A percentile compares a stretch with the other conserved stretches of the same genome.
phyloP scores from a whole-genome alignment of 1,139 yeast genomes.

The Geotrichum europaeum region DNA sequence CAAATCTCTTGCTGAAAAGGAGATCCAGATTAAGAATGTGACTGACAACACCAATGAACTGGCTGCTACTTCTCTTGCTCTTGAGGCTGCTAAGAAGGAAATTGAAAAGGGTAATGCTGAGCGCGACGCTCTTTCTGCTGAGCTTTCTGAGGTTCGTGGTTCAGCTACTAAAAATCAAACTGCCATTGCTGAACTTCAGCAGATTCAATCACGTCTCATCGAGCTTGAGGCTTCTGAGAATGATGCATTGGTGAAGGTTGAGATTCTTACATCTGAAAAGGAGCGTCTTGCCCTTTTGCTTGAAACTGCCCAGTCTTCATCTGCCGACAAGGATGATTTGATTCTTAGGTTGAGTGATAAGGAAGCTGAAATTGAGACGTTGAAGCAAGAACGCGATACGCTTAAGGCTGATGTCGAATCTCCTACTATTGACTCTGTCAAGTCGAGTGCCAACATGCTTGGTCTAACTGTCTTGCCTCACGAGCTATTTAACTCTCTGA shows the following conservation, averaged over 20 bases:
- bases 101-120: background rate
- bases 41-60: conserved; percentile 6
- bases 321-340: background rate
- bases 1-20: background rate
- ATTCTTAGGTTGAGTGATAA: background rate
- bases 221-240: conserved; percentile 4
- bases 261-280: background rate
- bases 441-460: conserved; percentile 8
- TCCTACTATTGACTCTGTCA: conserved; percentile 15
- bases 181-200: background rate
- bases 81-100: background rate
- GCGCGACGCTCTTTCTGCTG: background rate
- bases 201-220: background rate
- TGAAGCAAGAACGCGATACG: conserved; percentile 7
- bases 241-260: background rate
- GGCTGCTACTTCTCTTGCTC: conserved; percentile 3
- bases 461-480: conserved; percentile 16
- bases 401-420: conserved; percentile 5
- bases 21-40: conserved; percentile 2
- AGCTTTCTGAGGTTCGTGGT: background rate
- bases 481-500: conserved; percentile 13
- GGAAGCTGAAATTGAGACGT: conserved; percentile 1
- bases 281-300: background rate
- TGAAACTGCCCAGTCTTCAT: conserved; percentile 1
- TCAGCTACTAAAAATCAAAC: background rate